These are phyloP conservation scores for Fusarium vanettenii DNA, from an alignment of 2,329 filamentous ascomycete genomes.

Conservation along the genomic window DNA sequence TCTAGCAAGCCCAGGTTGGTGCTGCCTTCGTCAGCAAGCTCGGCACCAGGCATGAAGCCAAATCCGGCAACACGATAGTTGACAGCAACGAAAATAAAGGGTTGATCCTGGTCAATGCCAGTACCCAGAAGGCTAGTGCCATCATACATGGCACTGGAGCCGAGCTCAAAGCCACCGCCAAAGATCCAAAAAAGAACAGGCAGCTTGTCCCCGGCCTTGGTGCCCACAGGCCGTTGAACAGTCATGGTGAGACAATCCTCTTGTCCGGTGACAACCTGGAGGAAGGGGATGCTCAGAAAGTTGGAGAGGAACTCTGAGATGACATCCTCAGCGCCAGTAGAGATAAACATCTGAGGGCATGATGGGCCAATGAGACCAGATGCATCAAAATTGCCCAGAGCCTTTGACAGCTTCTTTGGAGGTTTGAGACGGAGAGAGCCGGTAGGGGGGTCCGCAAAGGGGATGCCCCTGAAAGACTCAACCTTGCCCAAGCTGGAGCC, in stretches of 20 bases:
- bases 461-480: constrained; percentile 80
- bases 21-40: constrained; percentile 74
- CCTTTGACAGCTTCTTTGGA: constrained; percentile 67
- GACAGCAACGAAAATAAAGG: constrained; percentile 79
- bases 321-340: constrained; percentile 55
- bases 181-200: constrained; percentile 80
- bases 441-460: constrained; percentile 77
- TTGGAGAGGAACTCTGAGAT: constrained; percentile 59
- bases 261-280: constrained; percentile 65
- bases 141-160: constrained; percentile 64
- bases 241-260: constrained; percentile 75
- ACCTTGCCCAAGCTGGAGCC: constrained; percentile 60
- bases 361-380: constrained; percentile 64
- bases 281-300: constrained; percentile 66
- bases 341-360: constrained; percentile 79
- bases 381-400: constrained; percentile 71
- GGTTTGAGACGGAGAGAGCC: constrained; percentile 76
- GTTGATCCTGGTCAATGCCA: constrained; percentile 57
- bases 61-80: constrained; percentile 83
- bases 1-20: constrained; percentile 79
- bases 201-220: constrained; percentile 64
- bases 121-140: constrained; percentile 58
- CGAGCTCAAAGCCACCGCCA: constrained; percentile 72
- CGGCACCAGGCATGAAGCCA: constrained; percentile 77
- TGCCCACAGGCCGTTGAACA: constrained; percentile 69